Conservation (phyloP, 179 eudicot genomes). For the Actinidia chinensis region DNA sequence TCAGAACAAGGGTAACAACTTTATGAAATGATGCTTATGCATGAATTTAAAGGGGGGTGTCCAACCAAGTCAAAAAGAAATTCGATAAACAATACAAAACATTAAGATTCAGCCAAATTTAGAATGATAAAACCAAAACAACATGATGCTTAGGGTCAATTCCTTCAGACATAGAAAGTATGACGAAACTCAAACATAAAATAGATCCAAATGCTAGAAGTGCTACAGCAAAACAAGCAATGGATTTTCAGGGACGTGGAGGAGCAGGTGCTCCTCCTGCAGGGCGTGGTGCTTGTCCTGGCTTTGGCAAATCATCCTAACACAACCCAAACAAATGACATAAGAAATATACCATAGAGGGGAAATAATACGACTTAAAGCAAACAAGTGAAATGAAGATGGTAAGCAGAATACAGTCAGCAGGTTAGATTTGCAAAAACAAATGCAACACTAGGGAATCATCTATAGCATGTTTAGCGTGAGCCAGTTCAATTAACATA, state of each 20-base stretch:
- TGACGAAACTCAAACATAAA: not conserved
- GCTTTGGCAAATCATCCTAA: slow-evolving; percentile 51
- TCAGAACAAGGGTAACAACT: too few species aligned
- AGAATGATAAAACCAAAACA: not conserved
- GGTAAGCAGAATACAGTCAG: not conserved
- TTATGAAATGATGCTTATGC: not conserved
- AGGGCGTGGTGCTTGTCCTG: slow-evolving; percentile 46
- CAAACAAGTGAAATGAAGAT: not conserved
- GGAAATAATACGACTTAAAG: not conserved
- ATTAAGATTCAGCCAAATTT: not conserved
- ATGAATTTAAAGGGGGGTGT: not conserved
- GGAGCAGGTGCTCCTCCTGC: slow-evolving; percentile 38
- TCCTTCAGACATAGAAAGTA: not conserved
- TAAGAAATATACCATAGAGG: not conserved
- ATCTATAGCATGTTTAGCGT: not conserved
- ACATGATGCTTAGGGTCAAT: not conserved
- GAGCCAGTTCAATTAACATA: not conserved
- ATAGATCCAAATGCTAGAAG: not conserved
- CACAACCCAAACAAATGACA: not conserved
- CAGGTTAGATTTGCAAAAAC: not conserved
- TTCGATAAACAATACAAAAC: not conserved
- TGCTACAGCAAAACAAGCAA: not conserved
- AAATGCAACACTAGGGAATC: not conserved
- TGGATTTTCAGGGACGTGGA: slow-evolving; percentile 33
- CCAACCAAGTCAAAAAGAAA: not conserved